These are phyloP conservation scores for Candida odintsovae DNA, from an alignment of 805 yeast genomes.

Conservation along the genomic window DNA sequence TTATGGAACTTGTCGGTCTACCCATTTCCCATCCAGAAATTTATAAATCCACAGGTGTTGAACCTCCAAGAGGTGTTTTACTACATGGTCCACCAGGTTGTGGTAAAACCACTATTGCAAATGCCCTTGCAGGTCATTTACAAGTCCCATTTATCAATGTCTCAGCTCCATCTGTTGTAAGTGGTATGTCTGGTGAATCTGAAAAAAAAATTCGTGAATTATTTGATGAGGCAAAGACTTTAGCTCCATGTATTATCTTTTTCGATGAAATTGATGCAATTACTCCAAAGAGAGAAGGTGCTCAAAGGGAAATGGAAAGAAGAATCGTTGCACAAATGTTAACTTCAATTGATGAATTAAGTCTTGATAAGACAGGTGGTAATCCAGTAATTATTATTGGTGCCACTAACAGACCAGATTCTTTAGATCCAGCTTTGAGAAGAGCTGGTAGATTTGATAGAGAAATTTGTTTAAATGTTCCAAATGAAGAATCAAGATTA, in stretches of 20 bases:
- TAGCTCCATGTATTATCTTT: constrained; percentile 91
- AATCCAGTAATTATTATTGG: constrained; percentile 93
- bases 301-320: constrained; percentile 96
- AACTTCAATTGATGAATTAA: constrained; percentile 90
- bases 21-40: constrained; percentile 95
- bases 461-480: constrained; percentile 93
- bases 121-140: constrained; percentile 91
- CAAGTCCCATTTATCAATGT: constrained; percentile 88
- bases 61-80: constrained; percentile 90
- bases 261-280: constrained; percentile 98
- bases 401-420: constrained; percentile 95
- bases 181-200: constrained; percentile 99
- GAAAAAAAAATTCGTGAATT: constrained; percentile 91
- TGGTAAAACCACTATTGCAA: constrained; percentile 95
- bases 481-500: constrained; percentile 76
- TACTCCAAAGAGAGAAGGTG: constrained; percentile 97
- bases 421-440: constrained; percentile 88
- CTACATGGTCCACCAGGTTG: constrained; percentile 99
- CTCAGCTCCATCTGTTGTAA: constrained; percentile 93
- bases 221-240: constrained; percentile 82
- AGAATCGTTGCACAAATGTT: constrained; percentile 93
- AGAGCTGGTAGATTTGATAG: constrained; percentile 96
- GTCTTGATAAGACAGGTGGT: constrained; percentile 84
- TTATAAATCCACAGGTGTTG: constrained; percentile 80
- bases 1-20: constrained; percentile 85